These are phyloP conservation scores for Tolypocladium endophyticum DNA, from an alignment of 2,329 filamentous ascomycete species.

Conservation along the genomic window DNA sequence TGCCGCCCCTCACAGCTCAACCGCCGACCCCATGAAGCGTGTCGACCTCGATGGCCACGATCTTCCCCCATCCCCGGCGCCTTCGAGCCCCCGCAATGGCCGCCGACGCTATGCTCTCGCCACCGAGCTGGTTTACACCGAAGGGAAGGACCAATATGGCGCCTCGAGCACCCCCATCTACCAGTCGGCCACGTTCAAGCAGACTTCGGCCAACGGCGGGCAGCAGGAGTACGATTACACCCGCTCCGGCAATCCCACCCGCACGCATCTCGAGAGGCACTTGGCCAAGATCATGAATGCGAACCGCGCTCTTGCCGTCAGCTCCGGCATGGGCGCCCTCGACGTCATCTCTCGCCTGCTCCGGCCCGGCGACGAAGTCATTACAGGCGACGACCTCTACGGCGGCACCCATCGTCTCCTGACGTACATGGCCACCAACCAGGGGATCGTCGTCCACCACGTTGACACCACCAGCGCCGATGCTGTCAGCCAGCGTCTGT, in stretches of 20 bases:
- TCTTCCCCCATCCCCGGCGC: slow-evolving; percentile 82
- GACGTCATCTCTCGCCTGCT: slow-evolving; percentile 92
- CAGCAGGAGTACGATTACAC: slow-evolving; percentile 95
- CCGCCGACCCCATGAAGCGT: slow-evolving; percentile 34
- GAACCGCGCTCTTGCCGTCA: slow-evolving; percentile 79
- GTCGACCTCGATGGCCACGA: slow-evolving; percentile 76
- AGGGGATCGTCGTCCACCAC: slow-evolving; percentile 88
- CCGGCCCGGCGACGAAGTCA: slow-evolving; percentile 87
- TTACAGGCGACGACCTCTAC: slow-evolving; percentile 94
- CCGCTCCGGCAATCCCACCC: slow-evolving; percentile 90
- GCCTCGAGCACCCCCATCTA: slow-evolving; percentile 95
- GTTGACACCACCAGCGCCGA: slow-evolving; percentile 83
- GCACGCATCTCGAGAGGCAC: slow-evolving; percentile 91
- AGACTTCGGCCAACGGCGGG: slow-evolving; percentile 67
- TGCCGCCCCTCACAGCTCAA: not conserved
- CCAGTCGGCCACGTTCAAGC: slow-evolving; percentile 97
- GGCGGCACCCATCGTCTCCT: slow-evolving; percentile 89
- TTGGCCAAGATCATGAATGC: slow-evolving; percentile 99
- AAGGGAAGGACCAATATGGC: slow-evolving; percentile 94
- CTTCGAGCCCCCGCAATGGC: slow-evolving; percentile 78
- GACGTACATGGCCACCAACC: slow-evolving; percentile 81
- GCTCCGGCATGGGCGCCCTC: slow-evolving; percentile 93
- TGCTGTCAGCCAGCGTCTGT: slow-evolving; percentile 58
- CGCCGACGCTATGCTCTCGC: slow-evolving; percentile 80
- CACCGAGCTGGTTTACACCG: slow-evolving; percentile 93